phyloP scores from a whole-genome alignment of 768 basidiomycete genomes.

The Lactarius trivialis region DNA sequence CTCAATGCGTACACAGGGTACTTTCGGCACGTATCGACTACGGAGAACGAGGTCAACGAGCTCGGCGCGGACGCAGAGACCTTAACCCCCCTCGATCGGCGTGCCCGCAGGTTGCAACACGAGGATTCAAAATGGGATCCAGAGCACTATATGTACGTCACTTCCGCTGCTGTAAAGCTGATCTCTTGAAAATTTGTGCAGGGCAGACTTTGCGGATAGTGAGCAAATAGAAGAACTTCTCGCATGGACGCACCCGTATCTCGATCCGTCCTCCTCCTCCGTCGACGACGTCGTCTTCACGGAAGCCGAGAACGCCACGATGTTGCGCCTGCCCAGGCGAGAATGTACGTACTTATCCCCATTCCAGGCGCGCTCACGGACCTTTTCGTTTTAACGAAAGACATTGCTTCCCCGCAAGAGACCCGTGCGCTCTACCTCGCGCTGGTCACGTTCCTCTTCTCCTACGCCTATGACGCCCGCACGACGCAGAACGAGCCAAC shows the following conservation, averaged over 20 bases:
- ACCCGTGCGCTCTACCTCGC: slow-evolving; percentile 61
- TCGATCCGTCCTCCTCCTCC: slow-evolving; percentile 25
- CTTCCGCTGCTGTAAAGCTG: no score
- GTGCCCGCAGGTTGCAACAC: slow-evolving; percentile 45
- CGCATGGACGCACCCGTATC: slow-evolving; percentile 55
- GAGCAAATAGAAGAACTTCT: slow-evolving; percentile 68
- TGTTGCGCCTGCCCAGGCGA: slow-evolving; percentile 50
- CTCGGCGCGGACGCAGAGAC: slow-evolving; percentile 62
- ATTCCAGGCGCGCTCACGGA: background rate
- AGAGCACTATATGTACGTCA: slow-evolving; percentile 81
- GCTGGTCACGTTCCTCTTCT: slow-evolving; percentile 64
- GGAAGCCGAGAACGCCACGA: slow-evolving; percentile 62
- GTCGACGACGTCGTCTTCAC: slow-evolving; percentile 46
- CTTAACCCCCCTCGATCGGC: slow-evolving; percentile 44
- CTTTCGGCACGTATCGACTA: slow-evolving; percentile 63
- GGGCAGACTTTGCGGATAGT: slow-evolving; percentile 78
- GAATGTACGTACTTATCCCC: slow-evolving; percentile 37
- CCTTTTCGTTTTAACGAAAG: slow-evolving; percentile 31
- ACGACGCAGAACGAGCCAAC: slow-evolving; percentile 77
- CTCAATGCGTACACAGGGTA: slow-evolving; percentile 68
- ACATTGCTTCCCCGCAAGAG: slow-evolving; percentile 51
- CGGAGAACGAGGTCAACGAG: slow-evolving; percentile 79
- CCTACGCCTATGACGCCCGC: slow-evolving; percentile 76
- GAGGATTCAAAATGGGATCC: slow-evolving; percentile 79
- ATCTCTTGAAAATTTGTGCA: slow-evolving; percentile 26